Percentiles rank a stretch among this genome's conserved stretches.
These are phyloP conservation scores for Larix kaempferi DNA, from an alignment of 75 land plant genomes.

Conservation along the genomic window DNA sequence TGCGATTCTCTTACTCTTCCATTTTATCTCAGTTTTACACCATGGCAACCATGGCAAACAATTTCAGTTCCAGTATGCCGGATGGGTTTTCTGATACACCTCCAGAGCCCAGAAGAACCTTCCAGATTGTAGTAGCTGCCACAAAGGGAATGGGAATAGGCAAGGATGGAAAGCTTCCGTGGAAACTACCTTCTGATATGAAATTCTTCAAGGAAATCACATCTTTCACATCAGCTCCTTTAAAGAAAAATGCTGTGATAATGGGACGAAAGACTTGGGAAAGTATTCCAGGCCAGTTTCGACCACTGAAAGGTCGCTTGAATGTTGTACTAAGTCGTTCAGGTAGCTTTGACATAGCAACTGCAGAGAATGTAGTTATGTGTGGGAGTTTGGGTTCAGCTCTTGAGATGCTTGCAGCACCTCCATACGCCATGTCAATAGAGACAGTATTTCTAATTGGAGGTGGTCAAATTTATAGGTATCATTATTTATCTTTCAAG, in stretches of 20 bases:
- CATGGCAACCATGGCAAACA: background rate
- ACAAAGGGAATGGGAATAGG: conserved; percentile 85
- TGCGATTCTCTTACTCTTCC: background rate
- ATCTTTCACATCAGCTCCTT: conserved; percentile 40
- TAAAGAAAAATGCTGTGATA: conserved; percentile 83
- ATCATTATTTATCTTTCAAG: background rate
- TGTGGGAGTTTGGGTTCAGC: conserved; percentile 75
- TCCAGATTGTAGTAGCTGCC: conserved; percentile 86
- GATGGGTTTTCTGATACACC: conserved; percentile 22
- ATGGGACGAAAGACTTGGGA: conserved; percentile 98
- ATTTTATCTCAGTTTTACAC: background rate
- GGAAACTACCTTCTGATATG: conserved; percentile 84
- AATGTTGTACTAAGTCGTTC: conserved; percentile 90
- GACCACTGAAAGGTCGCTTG: conserved; percentile 86
- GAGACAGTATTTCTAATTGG: conserved; percentile 92
- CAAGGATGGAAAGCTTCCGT: conserved; percentile 81
- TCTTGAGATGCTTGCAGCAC: conserved; percentile 61
- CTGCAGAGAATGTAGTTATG: conserved; percentile 53
- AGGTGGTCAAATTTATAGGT: conserved; percentile 88
- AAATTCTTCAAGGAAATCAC: conserved; percentile 85
- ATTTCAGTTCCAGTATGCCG: background rate
- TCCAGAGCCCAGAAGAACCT: conserved; percentile 41
- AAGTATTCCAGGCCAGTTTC: conserved; percentile 63
- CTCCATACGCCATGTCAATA: conserved; percentile 61
- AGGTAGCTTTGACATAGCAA: conserved; percentile 40